Percentiles rank a stretch among this genome's conserved stretches.
Evolutionary conservation across 2,329 filamentous ascomycete genomes (phyloP).

Genomic region (Rhynchosporium secalis): DNA sequence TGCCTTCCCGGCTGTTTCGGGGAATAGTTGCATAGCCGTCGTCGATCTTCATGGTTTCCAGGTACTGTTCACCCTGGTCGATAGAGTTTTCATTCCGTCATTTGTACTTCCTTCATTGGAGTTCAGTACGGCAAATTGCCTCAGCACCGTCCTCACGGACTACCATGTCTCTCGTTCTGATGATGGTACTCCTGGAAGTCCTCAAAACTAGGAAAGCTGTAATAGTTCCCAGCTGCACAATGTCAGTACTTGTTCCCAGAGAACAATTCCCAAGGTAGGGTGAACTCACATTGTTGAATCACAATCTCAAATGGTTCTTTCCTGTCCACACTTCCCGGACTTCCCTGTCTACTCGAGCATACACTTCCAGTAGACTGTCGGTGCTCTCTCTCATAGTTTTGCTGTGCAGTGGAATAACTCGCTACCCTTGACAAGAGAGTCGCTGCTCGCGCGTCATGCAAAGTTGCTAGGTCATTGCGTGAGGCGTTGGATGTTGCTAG

Average conservation of each 20-base stretch:
- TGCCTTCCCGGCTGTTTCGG: slow-evolving; percentile 4
- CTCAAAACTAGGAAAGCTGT: slow-evolving; percentile 74
- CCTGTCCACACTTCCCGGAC: slow-evolving; percentile 24
- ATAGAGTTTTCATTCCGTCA: neutral
- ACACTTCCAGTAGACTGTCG: slow-evolving; percentile 28
- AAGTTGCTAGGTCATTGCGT: slow-evolving; percentile 51
- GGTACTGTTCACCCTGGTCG: neutral
- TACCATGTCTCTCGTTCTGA: slow-evolving; percentile 33
- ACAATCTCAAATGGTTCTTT: slow-evolving; percentile 33
- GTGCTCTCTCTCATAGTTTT: slow-evolving; percentile 27
- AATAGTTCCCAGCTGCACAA: slow-evolving; percentile 54
- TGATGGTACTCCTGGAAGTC: slow-evolving; percentile 57
- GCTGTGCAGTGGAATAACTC: slow-evolving; percentile 48
- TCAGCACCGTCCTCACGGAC: slow-evolving; percentile 18
- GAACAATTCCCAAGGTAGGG: neutral
- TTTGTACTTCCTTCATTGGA: neutral
- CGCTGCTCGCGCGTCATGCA: slow-evolving; percentile 52
- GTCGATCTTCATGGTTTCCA: no score
- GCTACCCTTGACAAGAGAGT: slow-evolving; percentile 57
- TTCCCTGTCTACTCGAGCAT: slow-evolving; percentile 29
- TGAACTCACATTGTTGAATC: slow-evolving; percentile 31
- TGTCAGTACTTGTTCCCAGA: neutral
- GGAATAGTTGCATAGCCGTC: neutral
- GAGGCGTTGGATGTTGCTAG: slow-evolving; percentile 57
- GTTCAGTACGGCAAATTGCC: neutral